Evolutionary conservation across 2,329 filamentous ascomycete species (phyloP).

Genomic region (Capronia americana): DNA sequence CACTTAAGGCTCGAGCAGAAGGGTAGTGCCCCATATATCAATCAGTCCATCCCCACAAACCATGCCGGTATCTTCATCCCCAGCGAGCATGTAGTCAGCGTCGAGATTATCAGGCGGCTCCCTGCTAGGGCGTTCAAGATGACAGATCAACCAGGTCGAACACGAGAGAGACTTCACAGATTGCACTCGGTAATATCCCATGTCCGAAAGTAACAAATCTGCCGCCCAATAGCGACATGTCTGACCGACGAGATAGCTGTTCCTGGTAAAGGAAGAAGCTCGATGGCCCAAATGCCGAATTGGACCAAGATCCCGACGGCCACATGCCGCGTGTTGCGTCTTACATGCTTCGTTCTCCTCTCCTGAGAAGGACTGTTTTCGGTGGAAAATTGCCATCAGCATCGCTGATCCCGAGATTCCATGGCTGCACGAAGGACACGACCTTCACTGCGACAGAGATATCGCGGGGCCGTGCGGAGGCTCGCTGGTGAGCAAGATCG

Average conservation of each 20-base stretch:
- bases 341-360: conserved; percentile 7
- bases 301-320: neutral
- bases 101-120: neutral
- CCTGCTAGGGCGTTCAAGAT: neutral
- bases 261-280: neutral
- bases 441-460: neutral
- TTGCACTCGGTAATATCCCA: neutral
- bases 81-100: neutral
- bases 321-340: conserved; percentile 7
- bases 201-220: neutral
- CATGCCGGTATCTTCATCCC: neutral
- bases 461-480: neutral
- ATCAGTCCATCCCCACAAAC: neutral
- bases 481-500: no score
- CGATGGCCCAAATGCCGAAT: neutral
- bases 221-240: neutral
- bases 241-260: neutral
- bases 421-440: no score
- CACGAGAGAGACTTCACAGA: neutral
- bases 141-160: neutral
- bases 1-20: neutral
- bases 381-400: neutral
- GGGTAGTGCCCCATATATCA: neutral
- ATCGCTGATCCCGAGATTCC: neutral
- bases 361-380: neutral